Conservation (phyloP, 805 yeast species). For the Candida verbasci region DNA sequence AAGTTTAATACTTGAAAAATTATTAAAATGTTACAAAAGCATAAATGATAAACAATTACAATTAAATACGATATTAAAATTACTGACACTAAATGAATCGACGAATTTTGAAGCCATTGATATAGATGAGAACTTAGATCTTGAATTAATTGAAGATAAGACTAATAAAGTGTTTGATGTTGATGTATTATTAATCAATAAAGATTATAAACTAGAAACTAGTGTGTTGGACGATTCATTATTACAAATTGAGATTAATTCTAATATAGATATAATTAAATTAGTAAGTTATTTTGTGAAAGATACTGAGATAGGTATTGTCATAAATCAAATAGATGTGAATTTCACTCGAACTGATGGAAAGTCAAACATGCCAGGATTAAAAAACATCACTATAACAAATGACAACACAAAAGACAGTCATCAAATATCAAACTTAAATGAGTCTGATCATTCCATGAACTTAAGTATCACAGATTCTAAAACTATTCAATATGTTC, state of each 20-base stretch:
- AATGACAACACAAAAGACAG: conserved; percentile 2
- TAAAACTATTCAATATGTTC: conserved; percentile 19
- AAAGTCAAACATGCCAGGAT: neutral
- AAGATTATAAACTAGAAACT: conserved; percentile 9
- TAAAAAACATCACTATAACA: conserved; percentile 6
- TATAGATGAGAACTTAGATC: neutral
- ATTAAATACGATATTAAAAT: conserved; percentile 3
- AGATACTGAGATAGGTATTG: conserved; percentile 4
- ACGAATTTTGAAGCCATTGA: neutral
- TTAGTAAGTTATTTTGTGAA: conserved; percentile 9
- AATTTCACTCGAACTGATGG: conserved; percentile 6
- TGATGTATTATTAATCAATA: conserved; percentile 14
- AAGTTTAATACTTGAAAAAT: neutral
- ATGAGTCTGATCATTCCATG: conserved; percentile 3
- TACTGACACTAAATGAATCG: neutral
- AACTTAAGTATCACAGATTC: conserved; percentile 5
- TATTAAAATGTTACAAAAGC: conserved; percentile 2
- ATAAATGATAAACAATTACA: neutral
- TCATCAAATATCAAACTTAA: neutral
- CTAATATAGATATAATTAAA: conserved; percentile 7
- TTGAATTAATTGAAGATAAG: conserved; percentile 6
- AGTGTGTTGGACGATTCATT: conserved; percentile 15
- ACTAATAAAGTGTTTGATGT: conserved; percentile 13
- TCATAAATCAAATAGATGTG: conserved; percentile 11
- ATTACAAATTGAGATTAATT: conserved; percentile 16